Evolutionary conservation across 345 rosid genomes (phyloP).

Genomic region (Pistacia atlantica): DNA sequence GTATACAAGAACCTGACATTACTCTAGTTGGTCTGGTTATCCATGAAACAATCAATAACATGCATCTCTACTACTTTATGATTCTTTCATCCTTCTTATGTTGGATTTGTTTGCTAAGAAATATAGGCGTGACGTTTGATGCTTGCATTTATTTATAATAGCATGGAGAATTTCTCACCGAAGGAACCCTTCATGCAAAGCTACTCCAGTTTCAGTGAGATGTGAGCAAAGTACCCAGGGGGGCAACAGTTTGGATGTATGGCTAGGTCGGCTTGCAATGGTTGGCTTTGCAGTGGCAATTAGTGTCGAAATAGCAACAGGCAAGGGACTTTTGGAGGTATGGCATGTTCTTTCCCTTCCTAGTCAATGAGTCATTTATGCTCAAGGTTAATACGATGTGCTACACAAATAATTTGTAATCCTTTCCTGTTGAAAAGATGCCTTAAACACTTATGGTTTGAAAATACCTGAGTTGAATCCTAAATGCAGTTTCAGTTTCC

Average conservation of each 20-base stretch:
- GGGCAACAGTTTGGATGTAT: conserved; percentile 68
- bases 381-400: background rate
- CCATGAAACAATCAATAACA: too few relatives aligned
- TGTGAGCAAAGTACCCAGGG: conserved; percentile 66
- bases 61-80: background rate
- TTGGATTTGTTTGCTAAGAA: background rate
- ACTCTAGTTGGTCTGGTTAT: too few relatives aligned
- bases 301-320: conserved; percentile 75
- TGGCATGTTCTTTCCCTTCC: background rate
- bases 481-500: background rate
- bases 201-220: conserved; percentile 53
- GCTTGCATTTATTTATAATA: conserved; percentile 34
- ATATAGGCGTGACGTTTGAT: conserved; percentile 10
- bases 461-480: background rate
- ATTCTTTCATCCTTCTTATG: background rate
- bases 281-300: conserved; percentile 82
- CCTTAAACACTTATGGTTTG: background rate
- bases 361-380: background rate
- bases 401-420: background rate
- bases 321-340: conserved; percentile 94
- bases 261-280: conserved; percentile 95
- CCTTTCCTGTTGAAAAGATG: background rate
- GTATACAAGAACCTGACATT: background rate
- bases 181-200: conserved; percentile 37
- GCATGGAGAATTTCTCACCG: conserved; percentile 35